Percentiles rank a stretch among this genome's conserved stretches.
These are phyloP conservation scores for Penicillium argentinense DNA, from an alignment of 495 filamentous ascomycete genomes.

Conservation along the genomic window DNA sequence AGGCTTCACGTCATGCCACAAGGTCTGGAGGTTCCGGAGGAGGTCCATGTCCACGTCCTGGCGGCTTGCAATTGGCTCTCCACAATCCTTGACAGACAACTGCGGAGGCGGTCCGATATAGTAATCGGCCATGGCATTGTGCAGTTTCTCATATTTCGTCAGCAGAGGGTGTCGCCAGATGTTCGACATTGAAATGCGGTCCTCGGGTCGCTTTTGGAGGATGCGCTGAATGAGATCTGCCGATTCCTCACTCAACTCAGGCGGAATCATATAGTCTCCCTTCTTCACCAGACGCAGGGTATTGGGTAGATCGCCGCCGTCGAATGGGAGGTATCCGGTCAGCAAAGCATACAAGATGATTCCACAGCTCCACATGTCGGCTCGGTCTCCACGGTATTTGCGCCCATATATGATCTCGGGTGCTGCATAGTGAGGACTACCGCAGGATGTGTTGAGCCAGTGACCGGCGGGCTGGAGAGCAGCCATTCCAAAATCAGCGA, in stretches of 20 bases:
- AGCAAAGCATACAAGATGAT: constrained; percentile 86
- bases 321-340: constrained; percentile 78
- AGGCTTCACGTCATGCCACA: constrained; percentile 82
- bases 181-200: constrained; percentile 70
- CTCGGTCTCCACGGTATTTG: constrained; percentile 76
- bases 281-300: constrained; percentile 67
- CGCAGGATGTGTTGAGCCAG: constrained; percentile 82
- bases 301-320: constrained; percentile 56
- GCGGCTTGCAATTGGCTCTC: constrained; percentile 45
- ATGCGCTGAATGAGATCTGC: constrained; percentile 75
- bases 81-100: constrained; percentile 54
- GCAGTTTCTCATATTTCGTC: constrained; percentile 71
- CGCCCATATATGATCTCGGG: constrained; percentile 78
- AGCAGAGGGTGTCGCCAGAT: constrained; percentile 86
- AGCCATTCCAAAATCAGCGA: constrained; percentile 98
- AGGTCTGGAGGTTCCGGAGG: constrained; percentile 75
- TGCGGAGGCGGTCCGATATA: constrained; percentile 55
- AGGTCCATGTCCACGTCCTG: constrained; percentile 75
- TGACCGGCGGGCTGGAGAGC: constrained; percentile 78
- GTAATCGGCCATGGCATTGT: constrained; percentile 47
- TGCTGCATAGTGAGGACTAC: constrained; percentile 94
- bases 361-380: constrained; percentile 94
- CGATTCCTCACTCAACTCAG: constrained; percentile 66
- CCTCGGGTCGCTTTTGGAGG: constrained; percentile 67
- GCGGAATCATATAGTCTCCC: constrained; percentile 71